Base-by-base conservation (phyloP, 495 filamentous ascomycete species). In the Talaromyces trachyspermus region DNA sequence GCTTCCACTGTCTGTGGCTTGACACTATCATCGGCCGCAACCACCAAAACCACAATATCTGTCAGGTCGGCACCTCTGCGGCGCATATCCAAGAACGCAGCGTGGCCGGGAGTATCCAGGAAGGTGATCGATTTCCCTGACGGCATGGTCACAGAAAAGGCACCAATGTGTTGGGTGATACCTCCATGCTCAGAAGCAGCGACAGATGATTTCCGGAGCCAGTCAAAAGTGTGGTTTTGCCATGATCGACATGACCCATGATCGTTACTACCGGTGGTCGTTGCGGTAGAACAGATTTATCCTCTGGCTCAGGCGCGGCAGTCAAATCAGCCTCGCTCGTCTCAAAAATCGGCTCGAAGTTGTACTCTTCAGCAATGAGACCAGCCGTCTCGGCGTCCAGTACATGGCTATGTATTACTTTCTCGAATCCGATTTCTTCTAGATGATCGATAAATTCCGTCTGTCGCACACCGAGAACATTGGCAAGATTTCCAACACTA, bases 221-320 rank as follows among this genome's bases (percentile, higher is more conserved):
- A 97, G 53, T 99, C 94, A 99, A 72, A 24, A 99, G 79, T 0
- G 94, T 97, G 0, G 94, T 99, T 70, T 99, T 99, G 23, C 94
- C 94, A 62, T 99, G 94, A 60, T 99, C 94, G 54, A 99, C 94
- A 54, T 99, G 94, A 5, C 94, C 94, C 94, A 99, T 99, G 60
- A 99, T 97, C 11, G 94, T 99, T 32, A 99, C 92, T 11, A 99
- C 86, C 4, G 94, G 94, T 6, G 94, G 91, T 32, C 94, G 78
- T 5, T 70, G 55, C 1, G 89, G 89, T 33, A 95, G 62, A 5
- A 62, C 49, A 2, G 84, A 83, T 22, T 74, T 77, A 55, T 96
- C 89, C 54, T 86, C 81, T 5, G 80, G 72, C 11, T 63, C 58
- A 4, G 77, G 71, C 1, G 86, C 84, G n/a, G 89, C 77, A 52